phyloP scores from a whole-genome alignment of 2,329 filamentous ascomycete genomes.

The Paraconiothyrium brasiliense region DNA sequence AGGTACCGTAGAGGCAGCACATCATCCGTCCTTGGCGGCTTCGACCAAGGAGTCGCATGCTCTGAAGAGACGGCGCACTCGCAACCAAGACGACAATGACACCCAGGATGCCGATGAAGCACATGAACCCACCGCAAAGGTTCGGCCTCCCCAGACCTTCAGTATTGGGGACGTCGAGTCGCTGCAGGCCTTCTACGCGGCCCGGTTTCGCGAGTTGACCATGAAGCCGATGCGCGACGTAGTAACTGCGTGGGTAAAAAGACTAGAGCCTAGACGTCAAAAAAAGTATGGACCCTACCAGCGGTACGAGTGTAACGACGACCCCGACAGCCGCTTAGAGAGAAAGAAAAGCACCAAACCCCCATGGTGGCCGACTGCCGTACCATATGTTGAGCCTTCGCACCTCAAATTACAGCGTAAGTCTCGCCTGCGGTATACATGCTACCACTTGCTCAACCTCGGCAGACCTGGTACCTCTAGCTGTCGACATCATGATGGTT shows the following conservation, averaged over 20 bases:
- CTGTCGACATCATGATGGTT: slow-evolving; percentile 42
- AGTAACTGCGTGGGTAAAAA: slow-evolving; percentile 44
- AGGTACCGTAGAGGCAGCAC: background rate
- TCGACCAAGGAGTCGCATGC: background rate
- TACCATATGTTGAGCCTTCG: slow-evolving; percentile 44
- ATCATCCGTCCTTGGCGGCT: background rate
- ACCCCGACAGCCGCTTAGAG: slow-evolving; percentile 19
- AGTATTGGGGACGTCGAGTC: slow-evolving; percentile 35
- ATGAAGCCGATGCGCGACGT: slow-evolving; percentile 44
- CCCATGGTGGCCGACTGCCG: slow-evolving; percentile 42
- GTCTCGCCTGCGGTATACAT: slow-evolving; percentile 1
- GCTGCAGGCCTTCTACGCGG: slow-evolving; percentile 33
- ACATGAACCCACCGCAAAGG: background rate
- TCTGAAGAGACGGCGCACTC: slow-evolving; percentile 18
- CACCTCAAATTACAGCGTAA: slow-evolving; percentile 42
- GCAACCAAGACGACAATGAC: slow-evolving; percentile 13
- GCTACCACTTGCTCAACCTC: slow-evolving; percentile 16
- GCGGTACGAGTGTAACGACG: slow-evolving; percentile 17
- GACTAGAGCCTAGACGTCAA: slow-evolving; percentile 37
- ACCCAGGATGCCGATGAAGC: background rate
- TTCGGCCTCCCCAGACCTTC: background rate
- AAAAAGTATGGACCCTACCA: slow-evolving; percentile 36
- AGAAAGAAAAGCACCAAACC: slow-evolving; percentile 24
- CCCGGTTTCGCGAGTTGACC: slow-evolving; percentile 41
- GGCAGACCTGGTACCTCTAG: slow-evolving; percentile 37